Evolutionary conservation across 1,284 basidiomycete genomes (phyloP).

Genomic region (Chiua sp.): DNA sequence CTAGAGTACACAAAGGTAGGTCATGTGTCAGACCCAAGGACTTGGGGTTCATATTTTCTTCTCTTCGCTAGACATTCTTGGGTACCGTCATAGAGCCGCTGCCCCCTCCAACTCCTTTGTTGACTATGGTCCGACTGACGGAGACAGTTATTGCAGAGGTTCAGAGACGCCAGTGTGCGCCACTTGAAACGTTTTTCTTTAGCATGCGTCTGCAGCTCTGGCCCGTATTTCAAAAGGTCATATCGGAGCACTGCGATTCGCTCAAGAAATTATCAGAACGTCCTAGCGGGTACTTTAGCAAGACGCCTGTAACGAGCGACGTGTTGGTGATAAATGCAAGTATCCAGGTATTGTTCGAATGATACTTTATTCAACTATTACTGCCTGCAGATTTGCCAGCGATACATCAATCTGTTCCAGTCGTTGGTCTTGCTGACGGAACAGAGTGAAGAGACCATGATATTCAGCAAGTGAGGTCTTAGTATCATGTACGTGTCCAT

Average conservation of each 20-base stretch:
- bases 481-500: neutral
- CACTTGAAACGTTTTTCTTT: conserved; percentile 82
- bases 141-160: conserved; percentile 78
- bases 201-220: conserved; percentile 84
- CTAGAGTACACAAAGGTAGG: conserved; percentile 81
- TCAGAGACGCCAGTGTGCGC: conserved; percentile 75
- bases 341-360: conserved; percentile 3
- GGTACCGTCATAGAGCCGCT: conserved; percentile 67
- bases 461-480: conserved; percentile 81
- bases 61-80: conserved; percentile 62
- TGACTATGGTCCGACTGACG: conserved; percentile 89
- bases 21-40: conserved; percentile 6
- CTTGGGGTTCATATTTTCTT: conserved; percentile 1
- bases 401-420: conserved; percentile 82
- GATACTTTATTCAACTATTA: conserved; percentile 7
- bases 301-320: conserved; percentile 72
- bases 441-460: conserved; percentile 91
- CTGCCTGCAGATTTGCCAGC: conserved; percentile 52
- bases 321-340: conserved; percentile 64
- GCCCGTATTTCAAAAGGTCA: conserved; percentile 89
- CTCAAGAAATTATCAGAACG: conserved; percentile 82
- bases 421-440: conserved; percentile 80
- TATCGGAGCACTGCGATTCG: conserved; percentile 84
- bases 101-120: conserved; percentile 74
- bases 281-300: conserved; percentile 67